Conservation (phyloP, 371 early-diverging fungal genomes). For the Mortierella sp. region DNA sequence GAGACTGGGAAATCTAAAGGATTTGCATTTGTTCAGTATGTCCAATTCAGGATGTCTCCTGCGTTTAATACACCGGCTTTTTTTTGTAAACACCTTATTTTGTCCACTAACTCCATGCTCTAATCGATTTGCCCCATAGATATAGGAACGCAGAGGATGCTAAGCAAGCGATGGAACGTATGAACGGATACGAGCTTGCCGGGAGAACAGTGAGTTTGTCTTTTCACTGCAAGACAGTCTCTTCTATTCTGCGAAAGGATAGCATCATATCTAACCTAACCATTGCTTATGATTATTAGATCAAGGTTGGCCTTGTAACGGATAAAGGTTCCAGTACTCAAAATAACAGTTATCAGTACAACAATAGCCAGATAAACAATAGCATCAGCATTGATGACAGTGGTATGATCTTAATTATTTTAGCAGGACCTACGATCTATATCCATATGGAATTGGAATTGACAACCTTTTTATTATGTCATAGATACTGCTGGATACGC, state of each 20-base stretch:
- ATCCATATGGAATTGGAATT: background rate
- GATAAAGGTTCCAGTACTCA: conserved; percentile 68
- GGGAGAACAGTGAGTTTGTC: conserved; percentile 71
- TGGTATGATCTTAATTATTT: conserved; percentile 32
- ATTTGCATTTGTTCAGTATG: conserved; percentile 90
- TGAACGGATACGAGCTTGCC: conserved; percentile 89
- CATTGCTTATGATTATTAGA: conserved; percentile 58
- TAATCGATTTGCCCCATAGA: conserved; percentile 53
- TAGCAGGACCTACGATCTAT: background rate
- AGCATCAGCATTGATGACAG: conserved; percentile 65
- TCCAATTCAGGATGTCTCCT: background rate
- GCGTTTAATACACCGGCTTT: background rate
- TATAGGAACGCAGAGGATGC: conserved; percentile 83
- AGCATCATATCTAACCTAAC: background rate
- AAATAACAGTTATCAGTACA: conserved; percentile 37
- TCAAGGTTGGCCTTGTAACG: conserved; percentile 85
- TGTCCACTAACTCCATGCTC: background rate
- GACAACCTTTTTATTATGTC: background rate
- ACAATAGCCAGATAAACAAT: conserved; percentile 42
- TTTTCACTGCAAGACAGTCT: background rate
- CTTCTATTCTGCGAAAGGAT: background rate
- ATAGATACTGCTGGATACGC: conserved; percentile 77
- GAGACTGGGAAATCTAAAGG: conserved; percentile 89
- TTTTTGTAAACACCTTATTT: no score
- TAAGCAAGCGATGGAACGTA: conserved; percentile 82